Base-by-base conservation (phyloP, 306 rosid genomes). In the Vicia villosa region DNA sequence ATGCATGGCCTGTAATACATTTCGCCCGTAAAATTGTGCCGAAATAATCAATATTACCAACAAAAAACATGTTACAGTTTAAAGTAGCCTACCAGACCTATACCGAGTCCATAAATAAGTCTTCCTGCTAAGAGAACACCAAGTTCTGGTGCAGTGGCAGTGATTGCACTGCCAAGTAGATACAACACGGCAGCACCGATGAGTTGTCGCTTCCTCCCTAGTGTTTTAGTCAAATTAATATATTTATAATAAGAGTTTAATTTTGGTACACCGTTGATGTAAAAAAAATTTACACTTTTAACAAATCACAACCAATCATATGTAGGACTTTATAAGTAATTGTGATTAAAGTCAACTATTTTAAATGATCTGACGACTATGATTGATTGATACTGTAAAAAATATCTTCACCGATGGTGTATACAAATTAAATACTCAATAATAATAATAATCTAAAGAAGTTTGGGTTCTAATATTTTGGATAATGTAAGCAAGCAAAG, bases 81-180 rank as follows among this genome's bases (percentile, higher is more conserved):
- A 45, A 49, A 76, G 65, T 74, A 71, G 49, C 90, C 82, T 85
- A 94, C 97, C 96, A 90, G 68, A 63, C 98, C 98, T 65, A 94
- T 94, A 66, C 96, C 98, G 17, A 94, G 94, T 74, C 97, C 98
- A 77, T 90, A 90, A 60, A 94, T 70, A 68, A 94, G 82, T 72
- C 98, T 81, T 76, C 98, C 98, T 5, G 55, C 88, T 82, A 94
- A 74, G 66, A 94, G 97, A 77, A 87, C 80, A 42, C 69, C 70
- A 40, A 94, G 92, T 61, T 73, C 90, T 0, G 98, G 95, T 71
- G 96, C 88, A 80, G 38, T 71, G 61, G 92, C 89, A 14, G 96
- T 94, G 77, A 74, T 57, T 12, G 82, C 79, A 77, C 95, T 77
- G 61, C 98, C 97, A 68, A 84, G 72, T 16, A 66, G 37, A 83